Evolutionary conservation across 768 basidiomycete species (phyloP).

Genomic region (Lanmaoa pseudosensibilis): DNA sequence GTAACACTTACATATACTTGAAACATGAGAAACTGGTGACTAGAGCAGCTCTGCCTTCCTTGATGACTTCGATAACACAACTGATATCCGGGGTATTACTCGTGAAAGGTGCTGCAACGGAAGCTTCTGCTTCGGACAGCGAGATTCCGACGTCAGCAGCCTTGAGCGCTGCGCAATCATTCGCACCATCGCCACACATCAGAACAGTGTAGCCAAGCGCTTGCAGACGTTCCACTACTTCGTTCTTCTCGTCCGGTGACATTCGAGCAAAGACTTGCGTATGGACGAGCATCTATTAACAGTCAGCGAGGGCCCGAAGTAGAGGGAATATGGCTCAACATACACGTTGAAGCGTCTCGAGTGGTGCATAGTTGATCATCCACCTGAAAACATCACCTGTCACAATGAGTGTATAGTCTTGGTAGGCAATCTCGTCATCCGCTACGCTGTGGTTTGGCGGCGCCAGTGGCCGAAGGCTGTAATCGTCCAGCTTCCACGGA

Average conservation of each 20-base stretch:
- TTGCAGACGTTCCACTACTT: constrained; percentile 93
- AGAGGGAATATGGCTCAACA: not conserved
- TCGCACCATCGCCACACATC: constrained; percentile 99
- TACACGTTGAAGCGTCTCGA: constrained; percentile 93
- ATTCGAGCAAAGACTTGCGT: constrained; percentile 96
- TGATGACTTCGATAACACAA: constrained; percentile 95
- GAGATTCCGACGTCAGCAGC: constrained; percentile 98
- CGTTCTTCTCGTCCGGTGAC: constrained; percentile 99
- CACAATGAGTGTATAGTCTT: constrained; percentile 88
- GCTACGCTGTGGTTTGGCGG: constrained; percentile 75
- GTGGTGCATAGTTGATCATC: constrained; percentile 94
- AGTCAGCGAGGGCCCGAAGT: not conserved
- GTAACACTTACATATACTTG: constrained; percentile 88
- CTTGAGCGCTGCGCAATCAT: constrained; percentile 97
- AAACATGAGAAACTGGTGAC: constrained; percentile 99
- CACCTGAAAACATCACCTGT: constrained; percentile 97
- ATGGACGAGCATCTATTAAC: constrained; percentile 90
- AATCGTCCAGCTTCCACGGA: constrained; percentile 80
- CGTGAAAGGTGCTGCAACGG: constrained; percentile 97
- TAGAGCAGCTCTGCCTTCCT: constrained; percentile 91
- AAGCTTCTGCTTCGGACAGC: constrained; percentile 96
- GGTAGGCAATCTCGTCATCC: constrained; percentile 67
- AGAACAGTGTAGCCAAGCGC: constrained; percentile 92
- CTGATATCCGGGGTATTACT: constrained; percentile 91
- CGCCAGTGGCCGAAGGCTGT: constrained; percentile 77